Evolutionary conservation across 1,284 basidiomycete species (phyloP), one percentile per base, ranked within the genome.

Genomic region (Cutaneotrichosporon mucoides): DNA sequence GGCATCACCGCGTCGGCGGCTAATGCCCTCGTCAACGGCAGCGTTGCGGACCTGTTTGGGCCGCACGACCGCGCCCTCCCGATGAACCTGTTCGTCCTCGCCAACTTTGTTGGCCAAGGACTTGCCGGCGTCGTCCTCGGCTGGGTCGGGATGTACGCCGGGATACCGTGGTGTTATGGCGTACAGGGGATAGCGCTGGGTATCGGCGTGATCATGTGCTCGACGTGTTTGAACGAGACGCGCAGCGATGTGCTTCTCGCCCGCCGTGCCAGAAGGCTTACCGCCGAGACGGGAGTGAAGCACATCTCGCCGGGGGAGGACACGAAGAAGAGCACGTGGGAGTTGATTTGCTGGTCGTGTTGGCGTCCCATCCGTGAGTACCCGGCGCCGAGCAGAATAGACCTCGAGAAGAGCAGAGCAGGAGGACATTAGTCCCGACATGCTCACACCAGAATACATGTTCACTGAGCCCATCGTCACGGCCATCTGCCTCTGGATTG

Each of bases 391-490:
- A n/a, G n/a, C n/a, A n/a, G n/a, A n/a, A n/a, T n/a, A n/a, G n/a
- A n/a, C n/a, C n/a, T n/a, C n/a, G n/a, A n/a, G n/a, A n/a, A n/a
- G n/a, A n/a, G n/a, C n/a, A n/a, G n/a, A n/a, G n/a, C n/a, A n/a
- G n/a, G n/a, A n/a, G n/a, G n/a, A n/a, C 24, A 35, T 13, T 13
- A 6, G 37, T 6, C 37, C 11, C n/a, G n/a, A 38, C 40, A 3
- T 6, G 46, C 51, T 62, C 33, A 76, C 56, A 16, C 4, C 59
- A 76, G 73, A 72, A 38, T 75, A 67, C 61, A 75, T 82, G 46
- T 56, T 75, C 49, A 79, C 78, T 10, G 81, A 82, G 59, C 80
- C 80, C 0, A 79, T 81, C 62, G 79, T 81, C 1, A 60, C 73
- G 2, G 76, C 76, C 8, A 67, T 82, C 49, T 70, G 75, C 1